Evolutionary conservation across 192 early-diverging fungal genomes (phyloP).

Genomic region (Gamsiella multidivaricata): DNA sequence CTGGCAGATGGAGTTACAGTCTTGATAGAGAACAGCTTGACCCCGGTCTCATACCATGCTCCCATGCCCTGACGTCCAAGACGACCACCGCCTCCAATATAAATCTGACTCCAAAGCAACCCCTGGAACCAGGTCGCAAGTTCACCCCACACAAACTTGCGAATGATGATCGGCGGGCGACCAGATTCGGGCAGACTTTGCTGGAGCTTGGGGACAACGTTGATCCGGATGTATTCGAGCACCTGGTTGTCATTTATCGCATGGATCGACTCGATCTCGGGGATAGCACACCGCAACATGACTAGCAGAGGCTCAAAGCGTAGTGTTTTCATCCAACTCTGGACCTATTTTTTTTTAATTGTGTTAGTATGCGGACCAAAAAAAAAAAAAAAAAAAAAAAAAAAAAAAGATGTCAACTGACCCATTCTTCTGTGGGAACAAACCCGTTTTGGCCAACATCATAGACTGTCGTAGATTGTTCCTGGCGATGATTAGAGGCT

Average conservation of each 20-base stretch:
- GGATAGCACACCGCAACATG: slow-evolving; percentile 73
- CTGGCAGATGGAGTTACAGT: background rate
- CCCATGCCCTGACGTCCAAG: slow-evolving; percentile 60
- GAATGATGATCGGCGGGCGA: slow-evolving; percentile 60
- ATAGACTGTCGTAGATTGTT: slow-evolving; percentile 26
- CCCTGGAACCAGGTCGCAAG: slow-evolving; percentile 77
- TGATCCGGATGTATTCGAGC: slow-evolving; percentile 61
- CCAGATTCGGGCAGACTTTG: slow-evolving; percentile 24
- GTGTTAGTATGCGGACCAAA: slow-evolving; percentile 67
- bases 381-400: slow-evolving; percentile 40
- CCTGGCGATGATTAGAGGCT: slow-evolving; percentile 15
- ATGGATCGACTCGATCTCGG: slow-evolving; percentile 74
- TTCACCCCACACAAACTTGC: slow-evolving; percentile 71
- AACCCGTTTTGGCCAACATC: slow-evolving; percentile 68
- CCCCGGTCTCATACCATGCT: slow-evolving; percentile 73
- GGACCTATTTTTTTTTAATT: slow-evolving; percentile 5
- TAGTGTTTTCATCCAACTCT: slow-evolving; percentile 58
- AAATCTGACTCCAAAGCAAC: slow-evolving; percentile 78
- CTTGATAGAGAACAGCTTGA: slow-evolving; percentile 64
- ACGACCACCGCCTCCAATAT: slow-evolving; percentile 63
- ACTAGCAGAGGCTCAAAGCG: slow-evolving; percentile 76
- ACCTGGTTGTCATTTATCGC: slow-evolving; percentile 71
- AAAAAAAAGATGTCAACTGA: slow-evolving; percentile 41
- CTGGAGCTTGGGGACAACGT: slow-evolving; percentile 58
- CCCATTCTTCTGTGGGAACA: slow-evolving; percentile 77